Base-by-base conservation (phyloP, 2,329 filamentous ascomycete genomes). In the Penicillium sp. region DNA sequence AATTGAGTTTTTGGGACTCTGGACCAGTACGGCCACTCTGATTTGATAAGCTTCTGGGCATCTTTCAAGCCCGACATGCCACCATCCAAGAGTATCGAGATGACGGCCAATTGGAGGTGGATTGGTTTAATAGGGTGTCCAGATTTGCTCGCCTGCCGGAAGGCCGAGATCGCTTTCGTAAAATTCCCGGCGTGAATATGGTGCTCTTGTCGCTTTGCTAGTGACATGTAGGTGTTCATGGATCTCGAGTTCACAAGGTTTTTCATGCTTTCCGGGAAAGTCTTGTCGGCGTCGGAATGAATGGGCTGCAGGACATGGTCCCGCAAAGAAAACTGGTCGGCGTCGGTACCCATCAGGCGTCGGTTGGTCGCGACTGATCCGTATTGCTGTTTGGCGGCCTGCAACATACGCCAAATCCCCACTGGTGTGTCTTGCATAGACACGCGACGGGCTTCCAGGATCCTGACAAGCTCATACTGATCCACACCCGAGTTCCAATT, bases 381-480 rank as follows among this genome's bases (percentile, higher is more conserved):
- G 53, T 75, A 69, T 50, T 75, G 72, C 17, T 71, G 64, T 50
- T 75, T 73, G 10, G 77, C 76, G 9, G 76, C 73, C 53, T 77
- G 75, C 24, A 79, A 69, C 75, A 80, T 76, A 47, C 76, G 72
- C 77, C 78, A 80, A 53, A 78, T 70, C 5, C 78, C 76, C 17
- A 74, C 71, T 1, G 76, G 75, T 7, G 71, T 70, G 17, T 72
- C 67, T 61, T 77, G 73, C 58, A 75, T 72, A 50, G 75, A 69
- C n/a, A 74, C 63, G 13, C 72, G 75, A 22, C 75, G 75, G n/a
- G 60, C 60, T 19, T 72, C 73, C n/a, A 80, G 35, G n/a, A 75
- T 69, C 12, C 74, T 70, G 37, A 74, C 30, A 37, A 78, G 73
- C 22, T 72, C 62, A 6, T 70, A 61, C 19, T 76, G 67, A 33